A percentile compares a stretch with the other conserved stretches of the same genome.
Evolutionary conservation across 306 rosid species (phyloP).

Genomic region (Citrullus amarus): DNA sequence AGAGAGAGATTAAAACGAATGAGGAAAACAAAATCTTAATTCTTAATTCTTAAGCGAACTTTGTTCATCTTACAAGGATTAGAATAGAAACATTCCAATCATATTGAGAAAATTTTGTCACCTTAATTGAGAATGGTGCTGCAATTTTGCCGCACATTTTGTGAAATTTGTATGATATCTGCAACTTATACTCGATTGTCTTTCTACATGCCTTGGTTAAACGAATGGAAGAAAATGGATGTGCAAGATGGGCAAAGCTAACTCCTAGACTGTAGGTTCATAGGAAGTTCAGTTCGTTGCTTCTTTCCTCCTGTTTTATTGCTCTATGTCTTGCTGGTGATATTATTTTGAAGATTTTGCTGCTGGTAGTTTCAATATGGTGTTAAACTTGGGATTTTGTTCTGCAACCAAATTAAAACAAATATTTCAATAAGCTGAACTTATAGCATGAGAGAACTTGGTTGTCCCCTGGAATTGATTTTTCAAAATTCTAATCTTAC

Average conservation of each 20-base stretch:
- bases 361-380: neutral
- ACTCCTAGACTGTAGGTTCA: neutral
- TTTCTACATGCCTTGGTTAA: neutral
- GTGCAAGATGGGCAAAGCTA: neutral
- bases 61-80: conserved; percentile 2
- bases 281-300: neutral
- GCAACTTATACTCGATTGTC: neutral
- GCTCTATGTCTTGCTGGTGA: neutral
- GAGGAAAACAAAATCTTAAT: neutral
- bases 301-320: neutral
- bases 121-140: conserved; percentile 4
- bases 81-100: neutral
- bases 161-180: neutral
- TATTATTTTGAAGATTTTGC: neutral
- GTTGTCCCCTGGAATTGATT: neutral
- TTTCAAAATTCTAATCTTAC: neutral
- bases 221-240: neutral
- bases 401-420: neutral
- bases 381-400: neutral
- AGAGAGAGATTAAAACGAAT: neutral
- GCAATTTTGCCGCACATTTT: neutral
- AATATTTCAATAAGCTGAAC: neutral
- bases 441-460: neutral
- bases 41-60: neutral
- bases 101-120: conserved; percentile 10